Conservation (phyloP, 1,284 basidiomycete genomes). For the Sparassis latifolia region DNA sequence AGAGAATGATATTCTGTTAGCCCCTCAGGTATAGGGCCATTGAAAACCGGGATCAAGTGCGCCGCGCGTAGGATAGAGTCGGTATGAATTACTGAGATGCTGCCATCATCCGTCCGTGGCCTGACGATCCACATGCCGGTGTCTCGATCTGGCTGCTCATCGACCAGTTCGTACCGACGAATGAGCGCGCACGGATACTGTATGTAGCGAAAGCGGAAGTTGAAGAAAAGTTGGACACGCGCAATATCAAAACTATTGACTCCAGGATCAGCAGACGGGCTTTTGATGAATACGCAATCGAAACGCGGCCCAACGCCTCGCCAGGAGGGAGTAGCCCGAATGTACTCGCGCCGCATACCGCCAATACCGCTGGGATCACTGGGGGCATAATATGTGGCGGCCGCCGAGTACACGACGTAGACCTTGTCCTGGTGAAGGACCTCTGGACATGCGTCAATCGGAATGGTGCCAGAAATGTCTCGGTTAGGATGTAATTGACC, state of each 20-base stretch:
- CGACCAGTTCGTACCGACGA: conserved; percentile 10
- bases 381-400: not conserved
- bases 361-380: not conserved
- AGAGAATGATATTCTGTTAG: not conserved
- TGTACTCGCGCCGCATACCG: not conserved
- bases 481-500: not conserved
- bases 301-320: not conserved
- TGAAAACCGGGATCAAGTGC: conserved; percentile 12
- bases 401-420: not conserved
- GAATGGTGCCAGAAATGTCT: not conserved
- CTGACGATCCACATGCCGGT: conserved; percentile 20
- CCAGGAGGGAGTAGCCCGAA: not conserved
- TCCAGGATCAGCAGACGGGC: not conserved
- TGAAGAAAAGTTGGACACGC: conserved; percentile 7
- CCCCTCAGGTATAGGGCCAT: not conserved
- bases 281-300: not conserved
- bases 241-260: conserved; percentile 1
- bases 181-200: conserved; percentile 15
- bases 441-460: not conserved
- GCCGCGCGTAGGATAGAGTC: conserved; percentile 10
- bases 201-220: conserved; percentile 1
- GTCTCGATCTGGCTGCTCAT: conserved; percentile 11
- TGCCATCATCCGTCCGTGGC: conserved; percentile 5
- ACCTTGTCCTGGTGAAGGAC: not conserved
- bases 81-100: conserved; percentile 2